Percentiles rank a stretch among this genome's conserved stretches.
Evolutionary conservation across 768 basidiomycete genomes (phyloP).

Genomic region (Crepidotus variabilis): DNA sequence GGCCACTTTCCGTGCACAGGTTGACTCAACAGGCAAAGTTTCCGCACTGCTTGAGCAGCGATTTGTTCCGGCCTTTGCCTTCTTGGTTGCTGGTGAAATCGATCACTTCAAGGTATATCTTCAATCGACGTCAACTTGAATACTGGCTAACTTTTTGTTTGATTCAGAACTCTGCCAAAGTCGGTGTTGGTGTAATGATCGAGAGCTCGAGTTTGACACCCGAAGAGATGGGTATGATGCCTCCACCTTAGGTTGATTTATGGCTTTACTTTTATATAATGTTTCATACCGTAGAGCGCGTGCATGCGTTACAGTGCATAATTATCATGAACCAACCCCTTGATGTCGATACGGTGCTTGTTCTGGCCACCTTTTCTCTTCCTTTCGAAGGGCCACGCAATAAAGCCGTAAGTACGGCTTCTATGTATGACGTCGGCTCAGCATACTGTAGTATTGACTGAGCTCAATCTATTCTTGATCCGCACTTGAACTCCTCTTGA

Average conservation of each 20-base stretch:
- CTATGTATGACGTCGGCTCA: not conserved
- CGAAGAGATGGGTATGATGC: constrained; percentile 76
- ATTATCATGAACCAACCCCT: not conserved
- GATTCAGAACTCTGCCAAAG: constrained; percentile 81
- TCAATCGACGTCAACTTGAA: not conserved
- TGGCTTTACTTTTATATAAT: constrained; percentile 1
- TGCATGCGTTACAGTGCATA: not conserved
- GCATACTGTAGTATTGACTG: not conserved
- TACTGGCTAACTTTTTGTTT: constrained; percentile 5
- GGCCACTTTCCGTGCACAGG: constrained; percentile 90
- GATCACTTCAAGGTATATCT: constrained; percentile 90
- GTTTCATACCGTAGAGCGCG: not conserved
- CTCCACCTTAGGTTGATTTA: constrained; percentile 35
- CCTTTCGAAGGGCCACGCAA: not conserved
- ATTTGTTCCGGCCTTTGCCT: constrained; percentile 92
- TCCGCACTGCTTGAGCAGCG: constrained; percentile 93
- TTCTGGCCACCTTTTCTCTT: not conserved
- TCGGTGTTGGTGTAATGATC: constrained; percentile 97
- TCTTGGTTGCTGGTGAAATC: constrained; percentile 94
- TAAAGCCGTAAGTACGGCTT: no score
- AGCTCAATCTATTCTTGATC: not conserved
- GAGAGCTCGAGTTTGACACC: constrained; percentile 80
- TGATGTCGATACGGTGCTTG: no score
- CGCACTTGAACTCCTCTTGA: not conserved
- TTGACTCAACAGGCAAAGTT: constrained; percentile 94